A percentile compares a stretch with the other conserved stretches of the same genome.
These are phyloP conservation scores for Haplosporangium gracile DNA, from an alignment of 192 early-diverging fungal genomes.

Conservation along the genomic window DNA sequence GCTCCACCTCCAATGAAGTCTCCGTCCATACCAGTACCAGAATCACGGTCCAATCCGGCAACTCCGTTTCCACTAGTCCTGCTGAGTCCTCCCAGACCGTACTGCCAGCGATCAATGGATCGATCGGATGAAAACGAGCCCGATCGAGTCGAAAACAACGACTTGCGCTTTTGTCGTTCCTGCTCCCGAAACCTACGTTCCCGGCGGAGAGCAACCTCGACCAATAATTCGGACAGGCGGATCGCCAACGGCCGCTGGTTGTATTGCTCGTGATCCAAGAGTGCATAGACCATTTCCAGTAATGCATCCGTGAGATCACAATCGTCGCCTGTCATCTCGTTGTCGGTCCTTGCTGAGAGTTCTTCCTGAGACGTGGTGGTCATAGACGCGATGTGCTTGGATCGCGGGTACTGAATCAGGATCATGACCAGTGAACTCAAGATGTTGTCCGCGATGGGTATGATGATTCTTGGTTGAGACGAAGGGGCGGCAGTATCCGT, in stretches of 20 bases:
- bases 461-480: neutral
- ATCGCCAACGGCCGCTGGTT: neutral
- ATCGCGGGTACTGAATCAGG: neutral
- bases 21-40: neutral
- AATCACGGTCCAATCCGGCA: neutral
- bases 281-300: slow-evolving; percentile 4
- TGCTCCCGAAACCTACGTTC: neutral
- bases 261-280: slow-evolving; percentile 6
- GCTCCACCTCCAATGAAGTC: neutral
- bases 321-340: neutral
- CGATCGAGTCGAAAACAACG: neutral
- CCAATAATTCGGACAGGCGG: neutral
- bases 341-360: neutral
- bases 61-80: neutral
- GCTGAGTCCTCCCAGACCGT: neutral
- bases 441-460: neutral
- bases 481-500: neutral
- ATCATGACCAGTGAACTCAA: slow-evolving; percentile 7
- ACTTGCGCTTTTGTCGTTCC: neutral
- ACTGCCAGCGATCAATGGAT: neutral
- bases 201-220: neutral
- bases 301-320: slow-evolving; percentile 10
- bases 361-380: neutral
- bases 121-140: neutral
- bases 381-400: neutral